A percentile compares a stretch with the other conserved stretches of the same genome.
Conservation (phyloP, 768 basidiomycete species). For the Lyophyllum decastes region DNA sequence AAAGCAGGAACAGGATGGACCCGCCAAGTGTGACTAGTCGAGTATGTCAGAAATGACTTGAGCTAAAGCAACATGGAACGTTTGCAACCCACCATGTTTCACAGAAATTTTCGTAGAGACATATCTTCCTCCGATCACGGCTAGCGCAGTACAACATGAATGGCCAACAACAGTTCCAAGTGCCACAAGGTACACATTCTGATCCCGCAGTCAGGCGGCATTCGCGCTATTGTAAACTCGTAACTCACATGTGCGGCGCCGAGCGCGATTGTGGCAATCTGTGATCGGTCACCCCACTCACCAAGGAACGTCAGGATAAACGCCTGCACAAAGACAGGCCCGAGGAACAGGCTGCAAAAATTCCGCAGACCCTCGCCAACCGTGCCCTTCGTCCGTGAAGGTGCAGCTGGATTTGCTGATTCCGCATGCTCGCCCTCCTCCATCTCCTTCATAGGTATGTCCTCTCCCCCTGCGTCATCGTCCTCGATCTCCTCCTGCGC, state of each 20-base stretch:
- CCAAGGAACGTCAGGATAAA: constrained; percentile 97
- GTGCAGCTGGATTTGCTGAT: constrained; percentile 14
- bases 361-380: constrained; percentile 71
- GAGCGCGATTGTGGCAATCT: constrained; percentile 95
- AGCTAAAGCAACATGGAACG: constrained; percentile 3
- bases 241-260: constrained; percentile 86
- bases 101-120: constrained; percentile 94
- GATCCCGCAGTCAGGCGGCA: constrained; percentile 1
- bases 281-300: constrained; percentile 98
- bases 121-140: constrained; percentile 92
- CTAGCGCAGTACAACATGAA: constrained; percentile 81
- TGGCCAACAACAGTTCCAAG: constrained; percentile 91
- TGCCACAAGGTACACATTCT: constrained; percentile 93
- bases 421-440: constrained; percentile 58
- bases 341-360: constrained; percentile 78
- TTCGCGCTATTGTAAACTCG: not conserved
- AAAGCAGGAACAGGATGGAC: constrained; percentile 80
- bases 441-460: constrained; percentile 70
- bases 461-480: constrained; percentile 54
- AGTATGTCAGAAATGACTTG: not conserved
- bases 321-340: constrained; percentile 93
- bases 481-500: constrained; percentile 94
- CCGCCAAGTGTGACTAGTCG: constrained; percentile 79
- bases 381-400: constrained; percentile 26
- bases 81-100: constrained; percentile 73